These are phyloP conservation scores for Pyrus bretschneideri DNA, from an alignment of 306 rosid species.

Conservation along the genomic window DNA sequence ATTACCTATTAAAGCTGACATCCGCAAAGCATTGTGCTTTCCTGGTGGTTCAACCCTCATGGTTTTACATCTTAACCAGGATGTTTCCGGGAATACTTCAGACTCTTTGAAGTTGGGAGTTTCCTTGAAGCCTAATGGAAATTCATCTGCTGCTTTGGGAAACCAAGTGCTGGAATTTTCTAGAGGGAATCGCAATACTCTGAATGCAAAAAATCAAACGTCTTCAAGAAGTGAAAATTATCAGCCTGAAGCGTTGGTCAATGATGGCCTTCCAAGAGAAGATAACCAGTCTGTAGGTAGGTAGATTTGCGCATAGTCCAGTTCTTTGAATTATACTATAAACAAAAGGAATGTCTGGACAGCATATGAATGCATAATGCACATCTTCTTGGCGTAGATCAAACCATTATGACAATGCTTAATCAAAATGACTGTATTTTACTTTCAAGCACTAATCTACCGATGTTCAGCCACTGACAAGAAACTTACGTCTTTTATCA, in stretches of 20 bases:
- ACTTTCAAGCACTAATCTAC: background rate
- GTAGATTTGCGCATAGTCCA: slow-evolving; percentile 5
- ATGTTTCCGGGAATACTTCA: slow-evolving; percentile 24
- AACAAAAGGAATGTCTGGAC: background rate
- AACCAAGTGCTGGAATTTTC: slow-evolving; percentile 21
- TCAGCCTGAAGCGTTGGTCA: slow-evolving; percentile 26
- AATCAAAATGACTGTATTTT: background rate
- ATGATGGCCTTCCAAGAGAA: slow-evolving; percentile 23
- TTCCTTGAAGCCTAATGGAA: slow-evolving; percentile 36
- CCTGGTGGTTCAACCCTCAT: slow-evolving; percentile 92
- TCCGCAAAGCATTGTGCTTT: slow-evolving; percentile 75
- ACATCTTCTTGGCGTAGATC: slow-evolving; percentile 1
- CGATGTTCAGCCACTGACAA: background rate
- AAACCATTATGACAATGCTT: background rate
- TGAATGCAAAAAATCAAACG: slow-evolving; percentile 20
- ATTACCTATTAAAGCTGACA: slow-evolving; percentile 69
- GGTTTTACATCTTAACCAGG: slow-evolving; percentile 61
- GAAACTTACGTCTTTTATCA: background rate
- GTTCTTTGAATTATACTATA: background rate
- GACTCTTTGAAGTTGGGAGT: slow-evolving; percentile 29
- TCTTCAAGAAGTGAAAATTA: slow-evolving; percentile 13
- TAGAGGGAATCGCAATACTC: slow-evolving; percentile 19
- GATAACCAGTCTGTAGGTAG: slow-evolving; percentile 24
- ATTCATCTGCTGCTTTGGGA: slow-evolving; percentile 25
- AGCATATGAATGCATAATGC: background rate